Conservation (phyloP, 1,284 basidiomycete species). For the Puccinia triticina region DNA sequence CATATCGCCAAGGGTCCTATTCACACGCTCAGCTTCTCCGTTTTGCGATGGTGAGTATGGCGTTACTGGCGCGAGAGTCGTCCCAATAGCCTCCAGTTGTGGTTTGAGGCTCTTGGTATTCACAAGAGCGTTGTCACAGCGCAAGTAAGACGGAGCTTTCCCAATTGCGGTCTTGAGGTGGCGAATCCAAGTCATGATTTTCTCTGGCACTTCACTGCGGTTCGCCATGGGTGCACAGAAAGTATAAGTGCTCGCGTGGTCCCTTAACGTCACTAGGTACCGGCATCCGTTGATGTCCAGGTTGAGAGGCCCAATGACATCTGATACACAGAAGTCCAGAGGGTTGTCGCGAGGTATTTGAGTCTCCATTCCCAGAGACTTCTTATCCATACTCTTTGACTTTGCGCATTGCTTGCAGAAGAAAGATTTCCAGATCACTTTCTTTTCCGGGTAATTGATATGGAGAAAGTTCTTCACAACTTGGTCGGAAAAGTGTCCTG, state of each 20-base stretch:
- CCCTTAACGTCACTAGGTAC: neutral
- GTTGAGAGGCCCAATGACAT: neutral
- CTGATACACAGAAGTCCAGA: neutral
- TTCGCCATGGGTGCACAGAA: neutral
- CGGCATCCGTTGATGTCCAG: neutral
- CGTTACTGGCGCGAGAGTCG: neutral
- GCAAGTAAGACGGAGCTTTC: neutral
- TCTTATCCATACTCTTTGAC: neutral
- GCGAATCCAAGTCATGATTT: neutral
- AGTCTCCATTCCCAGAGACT: neutral
- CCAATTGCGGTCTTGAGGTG: neutral
- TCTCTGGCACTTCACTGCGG: neutral
- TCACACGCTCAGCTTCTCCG: conserved; percentile 8
- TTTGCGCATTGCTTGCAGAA: neutral
- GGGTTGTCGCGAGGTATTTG: neutral
- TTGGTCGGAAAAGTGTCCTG: neutral
- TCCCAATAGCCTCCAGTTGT: neutral
- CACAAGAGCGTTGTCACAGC: neutral
- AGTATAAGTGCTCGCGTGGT: conserved; percentile 23
- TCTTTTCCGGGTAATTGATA: neutral
- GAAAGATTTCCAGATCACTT: neutral
- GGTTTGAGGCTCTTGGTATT: neutral
- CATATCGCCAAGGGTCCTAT: conserved; percentile 7
- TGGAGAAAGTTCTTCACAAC: neutral
- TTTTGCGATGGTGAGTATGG: conserved; percentile 4